Evolutionary conservation across 148 eudicot genomes (phyloP), one percentile per base, ranked within the genome.

Genomic region (Amaranthus palmeri): DNA sequence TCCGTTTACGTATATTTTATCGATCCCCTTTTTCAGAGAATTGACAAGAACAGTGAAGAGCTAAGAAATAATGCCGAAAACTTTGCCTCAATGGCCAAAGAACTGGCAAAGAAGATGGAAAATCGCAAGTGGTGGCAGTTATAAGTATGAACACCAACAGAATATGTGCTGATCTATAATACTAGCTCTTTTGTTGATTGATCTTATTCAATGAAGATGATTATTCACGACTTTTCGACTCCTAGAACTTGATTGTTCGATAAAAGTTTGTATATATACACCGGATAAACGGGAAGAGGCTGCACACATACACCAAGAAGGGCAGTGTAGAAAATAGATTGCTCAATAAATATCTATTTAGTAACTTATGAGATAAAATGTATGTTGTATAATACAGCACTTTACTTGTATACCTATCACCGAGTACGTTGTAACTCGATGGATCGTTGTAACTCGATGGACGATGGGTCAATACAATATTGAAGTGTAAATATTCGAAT

Each of bases 121-220:
- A 86, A 84, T 73, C 93, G 97, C 6, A 95, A 89, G 75, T 91
- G 97, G 96, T 95, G 99, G 99, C 78, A 90, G 46, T 51, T 88
- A 69, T 92, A 72, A 92, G n/a, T 17, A 6, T 65, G 62, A 10
- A 57, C 53, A 46, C 13, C 6, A 42, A 14, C 8, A 14, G 36
- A 50, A 13, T 69, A 42, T 8, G 10, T 10, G 58, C 40, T 57
- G 73, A 10, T 50, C 10, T 52, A 18, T 46, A 10, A 67, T 54
- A 41, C 36, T 45, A 41, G 50, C 41, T 3, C 15, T 57, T 63
- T 47, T 45, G 18, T 17, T 13, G 18, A 4, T 45, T 10, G 43
- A 17, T 65, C 68, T 9, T 17, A 17, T 48, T 65, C 8, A 49
- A 48, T 10, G 54, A 65, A 13, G 56, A 50, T 2, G 46, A 17